phyloP scores from a whole-genome alignment of 805 yeast genomes.

The Starmerella sp. region DNA sequence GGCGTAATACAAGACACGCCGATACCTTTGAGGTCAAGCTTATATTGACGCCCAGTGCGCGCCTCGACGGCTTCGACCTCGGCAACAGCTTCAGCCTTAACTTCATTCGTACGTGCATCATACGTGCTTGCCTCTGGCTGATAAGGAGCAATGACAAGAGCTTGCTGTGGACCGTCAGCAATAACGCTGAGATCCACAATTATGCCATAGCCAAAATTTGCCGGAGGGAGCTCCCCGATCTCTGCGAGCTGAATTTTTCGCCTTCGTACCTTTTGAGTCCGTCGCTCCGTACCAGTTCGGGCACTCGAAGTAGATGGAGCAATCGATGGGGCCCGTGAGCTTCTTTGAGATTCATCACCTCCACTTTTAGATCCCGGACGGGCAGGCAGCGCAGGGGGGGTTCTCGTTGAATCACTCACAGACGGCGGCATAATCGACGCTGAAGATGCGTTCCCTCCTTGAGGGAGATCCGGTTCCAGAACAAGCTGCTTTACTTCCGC shows the following conservation, averaged over 20 bases:
- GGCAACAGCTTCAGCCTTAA: slow-evolving; percentile 18
- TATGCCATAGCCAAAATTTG: slow-evolving; percentile 45
- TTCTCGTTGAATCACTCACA: not conserved
- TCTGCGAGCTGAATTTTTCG: slow-evolving; percentile 79
- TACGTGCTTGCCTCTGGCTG: slow-evolving; percentile 70
- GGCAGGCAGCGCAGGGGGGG: not conserved
- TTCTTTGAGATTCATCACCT: not conserved
- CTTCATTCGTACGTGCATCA: slow-evolving; percentile 25
- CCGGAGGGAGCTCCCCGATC: slow-evolving; percentile 82
- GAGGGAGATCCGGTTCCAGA: slow-evolving; percentile 41
- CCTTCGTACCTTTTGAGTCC: slow-evolving; percentile 7
- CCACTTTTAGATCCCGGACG: not conserved
- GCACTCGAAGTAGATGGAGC: not conserved
- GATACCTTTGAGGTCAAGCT: slow-evolving; percentile 60
- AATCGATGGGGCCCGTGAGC: not conserved
- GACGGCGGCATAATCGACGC: not conserved
- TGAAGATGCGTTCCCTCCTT: not conserved
- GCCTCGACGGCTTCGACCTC: slow-evolving; percentile 17
- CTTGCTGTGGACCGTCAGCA: slow-evolving; percentile 93
- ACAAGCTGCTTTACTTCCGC: slow-evolving; percentile 73
- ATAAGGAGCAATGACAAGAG: slow-evolving; percentile 71
- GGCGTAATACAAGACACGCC: slow-evolving; percentile 77
- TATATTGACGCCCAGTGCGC: slow-evolving; percentile 27
- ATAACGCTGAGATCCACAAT: slow-evolving; percentile 78
- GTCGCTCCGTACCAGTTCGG: not conserved